phyloP scores from a whole-genome alignment of 768 basidiomycete species.

The Auriscalpium vulgare region DNA sequence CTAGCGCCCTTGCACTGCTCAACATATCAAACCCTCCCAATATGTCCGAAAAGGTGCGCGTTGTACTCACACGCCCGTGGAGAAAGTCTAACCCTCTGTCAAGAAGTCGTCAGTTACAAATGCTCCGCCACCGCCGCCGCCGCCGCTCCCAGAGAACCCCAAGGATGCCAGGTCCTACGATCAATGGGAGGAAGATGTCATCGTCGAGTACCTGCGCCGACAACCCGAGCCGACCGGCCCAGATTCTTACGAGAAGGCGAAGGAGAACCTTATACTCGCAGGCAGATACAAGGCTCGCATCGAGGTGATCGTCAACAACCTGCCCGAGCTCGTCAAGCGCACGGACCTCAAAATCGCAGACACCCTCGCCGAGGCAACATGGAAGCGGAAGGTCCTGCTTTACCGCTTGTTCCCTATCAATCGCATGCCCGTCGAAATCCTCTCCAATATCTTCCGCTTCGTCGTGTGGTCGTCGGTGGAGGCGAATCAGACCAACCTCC shows the following conservation, averaged over 20 bases:
- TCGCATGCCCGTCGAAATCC: conserved; percentile 57
- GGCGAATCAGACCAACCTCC: conserved; percentile 13
- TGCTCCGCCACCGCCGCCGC: background rate
- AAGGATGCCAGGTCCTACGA: background rate
- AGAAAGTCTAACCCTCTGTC: background rate
- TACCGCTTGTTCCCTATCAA: conserved; percentile 45
- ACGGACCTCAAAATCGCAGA: background rate
- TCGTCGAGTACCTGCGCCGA: background rate
- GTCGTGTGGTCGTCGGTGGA: conserved; percentile 42
- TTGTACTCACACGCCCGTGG: too few relatives aligned
- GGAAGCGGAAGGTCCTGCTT: conserved; percentile 19
- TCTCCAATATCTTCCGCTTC: conserved; percentile 54
- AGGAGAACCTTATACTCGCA: background rate
- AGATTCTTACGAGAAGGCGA: background rate
- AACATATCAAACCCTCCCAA: background rate
- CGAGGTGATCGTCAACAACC: background rate
- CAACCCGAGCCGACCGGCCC: conserved; percentile 7
- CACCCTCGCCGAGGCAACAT: conserved; percentile 1
- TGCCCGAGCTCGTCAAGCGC: background rate
- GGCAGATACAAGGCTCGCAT: conserved; percentile 4
- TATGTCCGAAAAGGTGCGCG: background rate
- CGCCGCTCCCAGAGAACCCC: background rate
- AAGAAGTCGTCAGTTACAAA: background rate
- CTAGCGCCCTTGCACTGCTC: background rate
- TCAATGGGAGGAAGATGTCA: conserved; percentile 3